Evolutionary conservation across 2,329 filamentous ascomycete genomes (phyloP), one percentile per base, ranked within the genome.

Genomic region (Fusarium tricinctum): DNA sequence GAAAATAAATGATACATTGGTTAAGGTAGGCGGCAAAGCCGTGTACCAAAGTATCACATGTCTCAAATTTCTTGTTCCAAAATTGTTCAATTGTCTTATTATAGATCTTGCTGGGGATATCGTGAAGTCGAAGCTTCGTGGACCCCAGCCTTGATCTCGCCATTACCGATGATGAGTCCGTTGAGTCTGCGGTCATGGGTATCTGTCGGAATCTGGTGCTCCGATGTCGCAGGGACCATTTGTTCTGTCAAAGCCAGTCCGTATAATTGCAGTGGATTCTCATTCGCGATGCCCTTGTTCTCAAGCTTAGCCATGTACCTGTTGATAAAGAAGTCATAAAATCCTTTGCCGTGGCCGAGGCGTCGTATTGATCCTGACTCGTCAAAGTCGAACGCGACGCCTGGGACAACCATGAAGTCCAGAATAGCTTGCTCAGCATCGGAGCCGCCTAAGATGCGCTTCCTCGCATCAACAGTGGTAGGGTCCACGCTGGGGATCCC

Each of bases 301-400:
- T 76, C 77, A 28, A 74, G 63, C 78, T 79, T 85, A 78, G 85
- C 76, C 52, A 81, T 78, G 74, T 94, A 97, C 71, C 91, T 88
- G 74, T 91, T 88, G 76, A 99, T 81, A 79, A 97, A 99, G 78
- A 90, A 92, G 82, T 99, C 96, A 83, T 99, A 99, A 81, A 97
- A 99, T 32, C 96, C 96, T 79, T 93, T 97, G 58, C 96, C 96
- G 79, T 99, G 96, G 40, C 96, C 96, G 20, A 98, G 85, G 72
- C 96, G 87, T 70, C 91, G 88, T 63, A 96, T 86, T 14, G 81
- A 82, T 5, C 83, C 83, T 23, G 79, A 79, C 13, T 80, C 75
- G 62, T 88, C 84, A 50, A 83, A 71, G 78, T 97, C 94, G 79
- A 99, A 99, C 5, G 93, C 95, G 74, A 99, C 92, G 14, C 94